Evolutionary conservation across 2,329 filamentous ascomycete genomes (phyloP), one percentile per base, ranked within the genome.

Genomic region (Knufia fluminis): DNA sequence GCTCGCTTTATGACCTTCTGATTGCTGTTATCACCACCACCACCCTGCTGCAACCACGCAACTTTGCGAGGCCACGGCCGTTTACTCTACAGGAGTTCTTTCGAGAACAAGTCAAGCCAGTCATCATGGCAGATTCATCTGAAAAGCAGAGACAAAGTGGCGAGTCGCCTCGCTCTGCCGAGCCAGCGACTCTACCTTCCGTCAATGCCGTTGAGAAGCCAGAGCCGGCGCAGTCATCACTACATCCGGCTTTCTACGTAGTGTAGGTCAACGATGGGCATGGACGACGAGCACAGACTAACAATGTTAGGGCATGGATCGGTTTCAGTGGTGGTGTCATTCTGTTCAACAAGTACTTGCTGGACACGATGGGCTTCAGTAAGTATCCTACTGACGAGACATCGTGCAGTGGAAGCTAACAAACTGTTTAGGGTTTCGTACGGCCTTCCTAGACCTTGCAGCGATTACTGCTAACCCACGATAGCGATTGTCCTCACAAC

Each of bases 261-360:
- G 72, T 71, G 77, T 81, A 69, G 64, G 58, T 52, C 26, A 12
- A 22, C 9, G 20, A 31, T 41, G n/a, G 20, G 32, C 39, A 33
- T 24, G 9, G 16, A 49, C n/a, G 17, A 28, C 3, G 24, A 16
- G 28, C 12, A 6, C 20, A 17, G 24, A 7, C 22, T 44, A 20
- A 58, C 36, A 16, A 36, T 17, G 36, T 12, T 68, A 95, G 90
- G 61, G 76, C 82, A 60, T 98, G 92, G 92, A 97, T 98, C 65
- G 74, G 82, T 52, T 77, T 96, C 67, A 94, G 87, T 64, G 95
- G 89, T 38, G 87, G 85, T 61, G 89, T 97, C 65, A 98, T 98
- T 67, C 76, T 98, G 54, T 97, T 96, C 83, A 97, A 98, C 82
- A 98, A 98, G 80, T 95, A 87, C 81, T 88, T 98, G 62, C 78